Percentiles rank a stretch among this genome's conserved stretches.
These are phyloP conservation scores for Gamarada debralockiae DNA, from an alignment of 495 filamentous ascomycete species.

Conservation along the genomic window DNA sequence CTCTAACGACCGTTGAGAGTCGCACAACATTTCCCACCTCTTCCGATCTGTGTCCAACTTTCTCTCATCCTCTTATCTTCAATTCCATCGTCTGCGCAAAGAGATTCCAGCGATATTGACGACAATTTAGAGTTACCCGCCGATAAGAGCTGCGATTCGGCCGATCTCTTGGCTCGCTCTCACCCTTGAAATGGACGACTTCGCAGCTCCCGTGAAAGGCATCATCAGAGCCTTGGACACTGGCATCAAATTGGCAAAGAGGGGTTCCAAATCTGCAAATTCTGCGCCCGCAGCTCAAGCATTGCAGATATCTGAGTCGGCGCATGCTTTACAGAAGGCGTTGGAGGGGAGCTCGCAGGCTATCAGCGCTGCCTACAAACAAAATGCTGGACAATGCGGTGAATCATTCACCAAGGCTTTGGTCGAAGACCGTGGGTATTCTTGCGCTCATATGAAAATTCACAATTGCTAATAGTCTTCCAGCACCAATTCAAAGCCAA, in stretches of 20 bases:
- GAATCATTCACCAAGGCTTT: slow-evolving; percentile 16
- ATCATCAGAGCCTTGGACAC: slow-evolving; percentile 19
- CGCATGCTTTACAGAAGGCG: slow-evolving; percentile 8
- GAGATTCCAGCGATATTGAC: no score
- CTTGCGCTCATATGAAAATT: background rate
- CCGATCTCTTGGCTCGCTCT: background rate
- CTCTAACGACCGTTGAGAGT: no score
- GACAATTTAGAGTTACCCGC: no score
- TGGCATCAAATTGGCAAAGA: slow-evolving; percentile 17
- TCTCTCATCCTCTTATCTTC: no score
- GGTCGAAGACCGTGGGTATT: slow-evolving; percentile 17
- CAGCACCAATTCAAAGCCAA: slow-evolving; percentile 12
- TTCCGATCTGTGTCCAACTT: no score
- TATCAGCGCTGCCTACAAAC: slow-evolving; percentile 17
- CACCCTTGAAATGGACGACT: slow-evolving; percentile 11
- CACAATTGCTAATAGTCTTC: background rate
- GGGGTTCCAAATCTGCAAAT: slow-evolving; percentile 11
- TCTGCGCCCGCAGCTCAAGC: slow-evolving; percentile 11
- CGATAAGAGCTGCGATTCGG: no score
- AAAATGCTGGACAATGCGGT: slow-evolving; percentile 14
- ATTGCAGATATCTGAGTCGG: slow-evolving; percentile 18
- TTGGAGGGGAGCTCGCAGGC: slow-evolving; percentile 8
- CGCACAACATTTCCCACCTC: no score
- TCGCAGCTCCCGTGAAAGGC: slow-evolving; percentile 18
- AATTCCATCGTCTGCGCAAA: no score